Base-by-base conservation (phyloP, 2,329 filamentous ascomycete genomes). In the Didymosphaeria variabile region DNA sequence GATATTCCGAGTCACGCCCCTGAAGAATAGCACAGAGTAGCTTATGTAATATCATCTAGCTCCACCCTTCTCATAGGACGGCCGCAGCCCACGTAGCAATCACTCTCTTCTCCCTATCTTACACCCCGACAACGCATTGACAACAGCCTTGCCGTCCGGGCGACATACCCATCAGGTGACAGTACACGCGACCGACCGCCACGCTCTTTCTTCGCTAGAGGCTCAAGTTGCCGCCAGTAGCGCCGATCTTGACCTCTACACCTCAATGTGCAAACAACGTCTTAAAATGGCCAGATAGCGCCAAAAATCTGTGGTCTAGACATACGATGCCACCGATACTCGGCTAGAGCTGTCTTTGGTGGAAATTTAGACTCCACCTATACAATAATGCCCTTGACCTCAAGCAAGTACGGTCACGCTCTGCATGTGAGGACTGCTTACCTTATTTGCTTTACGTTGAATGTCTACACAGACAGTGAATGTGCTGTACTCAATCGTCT, bases 401-500 rank as follows among this genome's bases (percentile, higher is more conserved):
- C 6, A 23, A 26, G 12, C 26, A 7, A 29, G 13, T n/a, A 10
- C 34, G 46, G 29, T 19, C 19, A 5, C 19, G 42, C 42, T 45
- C 19, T 32, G 46, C 26, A 19, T 9, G 52, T 26, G 7, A 36
- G 32, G 26, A 23, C 17, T 42, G 50, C 26, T 45, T 32, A 55
- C 21, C 26, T 45, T 32, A 55, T 32, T 55, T 44, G 38, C 52
- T 32, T 19, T n/a, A 32, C 38, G 15, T 13, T 21, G 26, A 32
- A 44, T 15, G 29, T 13, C 36, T 19, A 17, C 34, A 15, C 42
- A 23, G 29, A 15, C 36, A 32, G 5, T 55, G 52, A 55, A 55
- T 55, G 52, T 34, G 52, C 26, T 55, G 52, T 53, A 53, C 32
- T 45, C 38, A 55, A 45, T 32, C 38, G 38, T 6, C 23, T 10